These are phyloP conservation scores for Endothia cerciana DNA, from an alignment of 2,329 filamentous ascomycete species.

Conservation along the genomic window DNA sequence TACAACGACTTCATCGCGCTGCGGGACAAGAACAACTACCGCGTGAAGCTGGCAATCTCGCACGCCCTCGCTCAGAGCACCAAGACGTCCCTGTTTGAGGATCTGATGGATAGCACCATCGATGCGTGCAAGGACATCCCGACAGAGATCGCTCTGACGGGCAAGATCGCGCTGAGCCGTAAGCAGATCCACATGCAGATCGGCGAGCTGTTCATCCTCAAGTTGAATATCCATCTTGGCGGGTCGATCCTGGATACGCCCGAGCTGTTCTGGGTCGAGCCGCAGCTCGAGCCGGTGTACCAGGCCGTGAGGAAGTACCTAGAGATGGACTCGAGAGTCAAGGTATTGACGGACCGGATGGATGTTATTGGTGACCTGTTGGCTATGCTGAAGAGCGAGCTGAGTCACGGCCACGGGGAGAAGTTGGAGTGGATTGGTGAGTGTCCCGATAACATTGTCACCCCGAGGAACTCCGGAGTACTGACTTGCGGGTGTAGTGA, in stretches of 20 bases:
- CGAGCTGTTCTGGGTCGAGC: conserved; percentile 98
- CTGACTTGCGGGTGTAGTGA: conserved; percentile 61
- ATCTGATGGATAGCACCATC: conserved; percentile 91
- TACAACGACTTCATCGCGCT: conserved; percentile 99
- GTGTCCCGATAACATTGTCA: conserved; percentile 38
- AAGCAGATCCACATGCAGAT: conserved; percentile 99
- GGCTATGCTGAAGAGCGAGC: conserved; percentile 91
- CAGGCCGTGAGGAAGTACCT: conserved; percentile 93
- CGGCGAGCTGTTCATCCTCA: conserved; percentile 93
- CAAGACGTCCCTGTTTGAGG: conserved; percentile 97
- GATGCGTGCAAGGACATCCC: conserved; percentile 92
- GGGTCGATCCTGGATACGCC: conserved; percentile 95
- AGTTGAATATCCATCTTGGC: conserved; percentile 98
- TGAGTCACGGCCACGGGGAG: conserved; percentile 91
- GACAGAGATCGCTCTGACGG: conserved; percentile 87
- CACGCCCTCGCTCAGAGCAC: conserved; percentile 95
- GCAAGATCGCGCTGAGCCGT: conserved; percentile 85
- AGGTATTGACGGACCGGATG: conserved; percentile 83
- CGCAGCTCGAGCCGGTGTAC: conserved; percentile 94
- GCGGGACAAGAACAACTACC: conserved; percentile 92
- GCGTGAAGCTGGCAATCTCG: conserved; percentile 96
- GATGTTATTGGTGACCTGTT: conserved; percentile 93
- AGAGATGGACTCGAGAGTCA: conserved; percentile 96
- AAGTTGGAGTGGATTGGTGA: conserved; percentile 87
- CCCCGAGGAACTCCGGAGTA: background rate